phyloP scores from a whole-genome alignment of 2,329 filamentous ascomycete genomes.

The Dryadomyces quercus-mongolicae region DNA sequence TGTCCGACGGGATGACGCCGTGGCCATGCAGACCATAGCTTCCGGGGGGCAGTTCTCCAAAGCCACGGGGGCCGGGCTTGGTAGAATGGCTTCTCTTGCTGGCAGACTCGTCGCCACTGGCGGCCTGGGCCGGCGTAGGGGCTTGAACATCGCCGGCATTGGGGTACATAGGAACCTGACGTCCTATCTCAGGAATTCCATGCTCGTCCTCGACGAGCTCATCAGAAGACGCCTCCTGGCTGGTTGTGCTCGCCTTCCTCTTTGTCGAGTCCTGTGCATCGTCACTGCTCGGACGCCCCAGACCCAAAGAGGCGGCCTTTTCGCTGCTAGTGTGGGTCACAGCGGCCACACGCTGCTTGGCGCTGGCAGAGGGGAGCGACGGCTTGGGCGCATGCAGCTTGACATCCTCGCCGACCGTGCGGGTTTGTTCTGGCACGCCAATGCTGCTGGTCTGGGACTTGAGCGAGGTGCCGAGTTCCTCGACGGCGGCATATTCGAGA shows the following conservation, averaged over 20 bases:
- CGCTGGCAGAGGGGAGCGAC: slow-evolving; percentile 67
- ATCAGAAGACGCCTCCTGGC: slow-evolving; percentile 31
- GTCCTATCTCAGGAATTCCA: slow-evolving; percentile 85
- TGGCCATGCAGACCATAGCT: slow-evolving; percentile 92
- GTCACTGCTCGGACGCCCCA: slow-evolving; percentile 55
- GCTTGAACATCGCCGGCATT: slow-evolving; percentile 93
- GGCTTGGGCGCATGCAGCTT: slow-evolving; percentile 84
- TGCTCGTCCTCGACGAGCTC: slow-evolving; percentile 59
- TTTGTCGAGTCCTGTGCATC: slow-evolving; percentile 41
- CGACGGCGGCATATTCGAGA: slow-evolving; percentile 62
- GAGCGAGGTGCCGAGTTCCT: slow-evolving; percentile 25
- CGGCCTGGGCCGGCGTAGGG: slow-evolving; percentile 61
- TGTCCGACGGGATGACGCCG: slow-evolving; percentile 61
- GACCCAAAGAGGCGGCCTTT: slow-evolving; percentile 70
- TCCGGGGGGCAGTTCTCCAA: slow-evolving; percentile 60
- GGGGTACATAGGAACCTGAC: slow-evolving; percentile 86
- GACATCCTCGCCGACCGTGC: slow-evolving; percentile 67
- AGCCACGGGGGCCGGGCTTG: slow-evolving; percentile 60
- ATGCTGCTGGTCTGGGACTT: slow-evolving; percentile 25
- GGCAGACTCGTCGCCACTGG: slow-evolving; percentile 20
- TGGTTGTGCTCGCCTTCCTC: slow-evolving; percentile 47
- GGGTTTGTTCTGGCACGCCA: slow-evolving; percentile 52
- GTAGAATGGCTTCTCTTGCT: slow-evolving; percentile 49
- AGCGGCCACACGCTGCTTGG: slow-evolving; percentile 68
- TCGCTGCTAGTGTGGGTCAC: slow-evolving; percentile 90